Base-by-base conservation (phyloP, 371 early-diverging fungal genomes). In the Saksenaea vasiformis region DNA sequence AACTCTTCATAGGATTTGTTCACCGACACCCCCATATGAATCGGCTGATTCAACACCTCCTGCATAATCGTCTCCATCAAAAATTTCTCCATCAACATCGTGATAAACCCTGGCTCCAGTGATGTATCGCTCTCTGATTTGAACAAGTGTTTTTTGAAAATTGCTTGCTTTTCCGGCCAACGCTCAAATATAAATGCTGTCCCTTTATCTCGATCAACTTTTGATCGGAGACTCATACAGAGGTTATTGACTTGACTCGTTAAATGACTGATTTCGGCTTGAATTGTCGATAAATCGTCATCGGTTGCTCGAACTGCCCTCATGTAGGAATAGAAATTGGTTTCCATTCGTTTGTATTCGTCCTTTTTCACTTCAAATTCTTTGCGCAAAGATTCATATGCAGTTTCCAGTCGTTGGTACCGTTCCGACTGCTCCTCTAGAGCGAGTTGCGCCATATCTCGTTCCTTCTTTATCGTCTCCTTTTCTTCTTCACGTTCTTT, bases 261-360 rank as follows among this genome's bases (percentile, higher is more conserved):
- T 17, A 80, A 43, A 54, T 80, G 75, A 5, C 60, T 68, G 61
- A 80, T 73, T 61, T 84, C 74, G n/a, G 73, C 69, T 26, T 77
- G 76, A 38, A 80, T 80, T 0, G 82, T 82, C 1, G 82, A 82
- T 26, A 79, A 36, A 51, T 82, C 82, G 53, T 82, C 82, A 56
- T 82, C 82, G 1, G 82, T 82, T 1, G 79, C 79, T 9, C 82
- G 79, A 60, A 82, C 76, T 4, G 72, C 60, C 26, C 56, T 65
- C 14, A 80, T 70, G 61, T 77, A 74, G 0, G 77, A 71, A 59
- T 80, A 80, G 56, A 80, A 80, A 27, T 69, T 73, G 3, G 71
- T 61, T 43, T 80, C 80, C 58, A 80, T 60, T 17, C 73, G 71
- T 26, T 69, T 58, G 41, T 75, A 75, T 5, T 65, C 80, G 61